Base-by-base conservation (phyloP, 2,329 filamentous ascomycete genomes). In the Penicillium griseofulvum region DNA sequence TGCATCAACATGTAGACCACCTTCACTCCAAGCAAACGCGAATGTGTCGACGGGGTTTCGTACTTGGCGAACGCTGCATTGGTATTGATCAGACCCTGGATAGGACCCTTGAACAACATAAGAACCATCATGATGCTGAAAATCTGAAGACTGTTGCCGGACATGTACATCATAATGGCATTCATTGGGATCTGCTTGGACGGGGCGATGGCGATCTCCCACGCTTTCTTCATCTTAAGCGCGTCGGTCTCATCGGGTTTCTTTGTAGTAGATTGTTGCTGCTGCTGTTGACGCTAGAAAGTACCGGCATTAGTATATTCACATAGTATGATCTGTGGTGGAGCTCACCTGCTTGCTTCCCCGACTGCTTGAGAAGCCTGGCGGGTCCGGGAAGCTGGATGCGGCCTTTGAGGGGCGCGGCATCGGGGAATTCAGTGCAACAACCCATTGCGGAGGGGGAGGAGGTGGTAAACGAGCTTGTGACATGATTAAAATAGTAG, bases 51-150 rank as follows among this genome's bases (percentile, higher is more conserved):
- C 50, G 91, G 87, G 19, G 90, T 92, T 73, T 97, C 91, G 75
- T 96, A 96, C 59, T 88, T 87, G 70, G 90, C 85, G 73, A 99
- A 97, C n/a, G 89, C 90, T 69, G 87, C 84, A 70, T 94, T 91
- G 45, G 93, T 93, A 64, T 80, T 85, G 57, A 96, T 76, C 43
- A 97, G 78, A 33, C 92, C 94, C 74, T 90, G 85, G 57, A 99
- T 83, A 10, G 94, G 94, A 64, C 90, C 95, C 81, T 97, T 97
- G 83, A 99, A 99, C 43, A 96, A 87, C 89, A 97, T 97, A 68
- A 93, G 92, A 17, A 97, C 93, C 92, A 97, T 99, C 91, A 97
- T 97, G 76, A 99, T 97, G 76, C 89, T 95, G 80, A 99, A 99
- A 64, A 99, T 97, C 74, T 99, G 94, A 44, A 99, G 84, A 58